Conservation (phyloP, 139 green algal species). For the Haematococcus lacustris region DNA sequence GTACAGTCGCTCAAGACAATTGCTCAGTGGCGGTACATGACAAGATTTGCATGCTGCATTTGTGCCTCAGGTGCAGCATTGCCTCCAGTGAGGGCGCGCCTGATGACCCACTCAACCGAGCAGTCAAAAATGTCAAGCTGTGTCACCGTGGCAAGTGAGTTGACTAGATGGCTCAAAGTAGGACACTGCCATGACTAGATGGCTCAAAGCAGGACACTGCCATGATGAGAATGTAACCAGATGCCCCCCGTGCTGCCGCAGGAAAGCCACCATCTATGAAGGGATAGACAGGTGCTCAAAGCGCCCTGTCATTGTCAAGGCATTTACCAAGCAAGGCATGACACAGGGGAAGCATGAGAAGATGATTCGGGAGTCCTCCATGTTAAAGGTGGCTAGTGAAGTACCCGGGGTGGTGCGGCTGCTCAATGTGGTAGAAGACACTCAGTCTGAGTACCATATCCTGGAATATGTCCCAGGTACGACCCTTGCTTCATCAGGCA, state of each 20-base stretch:
- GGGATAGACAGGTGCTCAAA: slow-evolving; percentile 12
- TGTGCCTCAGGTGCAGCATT: too few species aligned
- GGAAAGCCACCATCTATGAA: slow-evolving; percentile 14
- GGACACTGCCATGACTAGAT: not conserved
- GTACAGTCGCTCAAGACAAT: too few species aligned
- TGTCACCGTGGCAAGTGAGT: not conserved
- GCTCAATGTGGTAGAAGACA: slow-evolving; percentile 17
- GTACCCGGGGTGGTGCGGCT: slow-evolving; percentile 15
- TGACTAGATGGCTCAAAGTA: not conserved
- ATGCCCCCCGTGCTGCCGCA: not conserved
- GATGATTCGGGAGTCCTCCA: slow-evolving; percentile 9
- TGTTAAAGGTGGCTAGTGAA: slow-evolving; percentile 1
- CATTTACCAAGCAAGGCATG: slow-evolving; percentile 5
- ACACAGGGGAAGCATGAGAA: not conserved
- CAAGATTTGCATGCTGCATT: too few species aligned
- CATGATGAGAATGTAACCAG: not conserved
- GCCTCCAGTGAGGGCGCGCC: not conserved
- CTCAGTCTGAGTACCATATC: slow-evolving; percentile 7
- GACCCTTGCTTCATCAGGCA: too few species aligned
- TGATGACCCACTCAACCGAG: not conserved
- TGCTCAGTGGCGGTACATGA: too few species aligned
- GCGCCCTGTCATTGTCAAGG: slow-evolving; percentile 12
- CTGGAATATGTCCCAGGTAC: slow-evolving; percentile 13
- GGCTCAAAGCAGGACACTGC: not conserved
- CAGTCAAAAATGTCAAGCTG: not conserved